Conservation (phyloP, 306 rosid species). For the Begonia peltatifolia region DNA sequence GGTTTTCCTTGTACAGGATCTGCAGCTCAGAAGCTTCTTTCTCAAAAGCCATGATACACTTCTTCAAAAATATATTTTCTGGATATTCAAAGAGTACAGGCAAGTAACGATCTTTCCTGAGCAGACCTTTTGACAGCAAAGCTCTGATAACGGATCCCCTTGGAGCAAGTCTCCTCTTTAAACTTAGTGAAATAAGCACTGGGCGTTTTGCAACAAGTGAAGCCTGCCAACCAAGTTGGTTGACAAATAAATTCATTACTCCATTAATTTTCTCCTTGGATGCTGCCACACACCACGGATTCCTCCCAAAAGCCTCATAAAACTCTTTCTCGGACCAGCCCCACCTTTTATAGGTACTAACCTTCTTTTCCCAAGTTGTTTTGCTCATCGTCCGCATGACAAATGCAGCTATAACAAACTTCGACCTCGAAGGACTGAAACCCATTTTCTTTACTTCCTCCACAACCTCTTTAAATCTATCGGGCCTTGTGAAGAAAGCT, state of each 20-base stretch:
- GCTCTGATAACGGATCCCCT: slow-evolving; percentile 17
- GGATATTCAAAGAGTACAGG: not conserved
- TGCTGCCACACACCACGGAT: slow-evolving; percentile 18
- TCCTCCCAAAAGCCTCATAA: slow-evolving; percentile 18
- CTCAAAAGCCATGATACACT: slow-evolving; percentile 10
- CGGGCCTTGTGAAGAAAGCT: slow-evolving; percentile 1
- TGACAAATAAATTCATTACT: slow-evolving; percentile 25
- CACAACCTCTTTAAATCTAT: not conserved
- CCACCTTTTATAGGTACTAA: slow-evolving; percentile 26
- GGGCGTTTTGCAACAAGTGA: slow-evolving; percentile 12
- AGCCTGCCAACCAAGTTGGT: slow-evolving; percentile 19
- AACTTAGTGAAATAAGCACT: slow-evolving; percentile 5
- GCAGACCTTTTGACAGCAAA: slow-evolving; percentile 18
- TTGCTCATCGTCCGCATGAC: slow-evolving; percentile 11
- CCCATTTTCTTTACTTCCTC: slow-evolving; percentile 25
- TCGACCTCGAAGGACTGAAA: slow-evolving; percentile 9
- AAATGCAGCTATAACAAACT: slow-evolving; percentile 14
- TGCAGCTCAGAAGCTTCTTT: slow-evolving; percentile 14
- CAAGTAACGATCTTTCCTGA: not conserved
- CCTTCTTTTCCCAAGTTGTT: slow-evolving; percentile 24
- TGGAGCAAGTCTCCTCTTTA: slow-evolving; percentile 28
- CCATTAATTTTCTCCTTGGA: slow-evolving; percentile 21
- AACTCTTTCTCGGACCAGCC: slow-evolving; percentile 36
- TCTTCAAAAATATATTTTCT: slow-evolving; percentile 11
- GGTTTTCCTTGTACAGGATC: slow-evolving; percentile 14